Conservation (phyloP, 495 filamentous ascomycete species). For the Aspergillus diversus region DNA sequence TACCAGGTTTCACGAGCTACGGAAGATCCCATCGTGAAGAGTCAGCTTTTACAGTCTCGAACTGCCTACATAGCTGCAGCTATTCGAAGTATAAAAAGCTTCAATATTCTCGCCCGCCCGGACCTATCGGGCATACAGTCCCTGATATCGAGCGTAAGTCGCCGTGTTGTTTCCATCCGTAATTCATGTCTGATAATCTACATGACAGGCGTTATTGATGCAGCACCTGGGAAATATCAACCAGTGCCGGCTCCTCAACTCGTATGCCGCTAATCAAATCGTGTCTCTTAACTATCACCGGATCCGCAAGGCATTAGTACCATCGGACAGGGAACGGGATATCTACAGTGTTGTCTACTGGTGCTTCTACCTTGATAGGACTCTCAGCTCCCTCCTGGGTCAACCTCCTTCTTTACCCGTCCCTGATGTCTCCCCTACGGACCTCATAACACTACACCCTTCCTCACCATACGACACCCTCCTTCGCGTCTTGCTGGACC, state of each 20-base stretch:
- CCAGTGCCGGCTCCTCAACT: conserved; percentile 33
- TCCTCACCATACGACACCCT: conserved; percentile 25
- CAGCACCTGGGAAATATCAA: conserved; percentile 31
- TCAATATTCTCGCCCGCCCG: conserved; percentile 30
- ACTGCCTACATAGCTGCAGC: conserved; percentile 25
- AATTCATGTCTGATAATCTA: background rate
- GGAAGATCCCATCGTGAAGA: conserved; percentile 23
- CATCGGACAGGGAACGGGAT: conserved; percentile 24
- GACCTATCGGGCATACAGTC: conserved; percentile 30
- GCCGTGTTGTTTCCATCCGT: background rate
- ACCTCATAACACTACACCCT: conserved; percentile 18
- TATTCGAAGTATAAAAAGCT: conserved; percentile 23
- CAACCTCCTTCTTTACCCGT: conserved; percentile 32
- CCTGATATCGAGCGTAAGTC: conserved; percentile 34
- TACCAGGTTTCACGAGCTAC: conserved; percentile 25
- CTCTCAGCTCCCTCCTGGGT: conserved; percentile 32
- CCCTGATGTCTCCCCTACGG: conserved; percentile 20
- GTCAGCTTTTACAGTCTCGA: conserved; percentile 28
- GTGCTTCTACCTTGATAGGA: conserved; percentile 38
- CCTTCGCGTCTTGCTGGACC: conserved; percentile 29
- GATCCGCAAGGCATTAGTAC: conserved; percentile 3
- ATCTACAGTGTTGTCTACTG: conserved; percentile 32
- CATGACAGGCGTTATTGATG: conserved; percentile 33
- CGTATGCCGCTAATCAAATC: conserved; percentile 35
- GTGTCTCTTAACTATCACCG: conserved; percentile 32